These are phyloP conservation scores for Colletotrichum sidae DNA, from an alignment of 2,329 filamentous ascomycete genomes.

Conservation along the genomic window DNA sequence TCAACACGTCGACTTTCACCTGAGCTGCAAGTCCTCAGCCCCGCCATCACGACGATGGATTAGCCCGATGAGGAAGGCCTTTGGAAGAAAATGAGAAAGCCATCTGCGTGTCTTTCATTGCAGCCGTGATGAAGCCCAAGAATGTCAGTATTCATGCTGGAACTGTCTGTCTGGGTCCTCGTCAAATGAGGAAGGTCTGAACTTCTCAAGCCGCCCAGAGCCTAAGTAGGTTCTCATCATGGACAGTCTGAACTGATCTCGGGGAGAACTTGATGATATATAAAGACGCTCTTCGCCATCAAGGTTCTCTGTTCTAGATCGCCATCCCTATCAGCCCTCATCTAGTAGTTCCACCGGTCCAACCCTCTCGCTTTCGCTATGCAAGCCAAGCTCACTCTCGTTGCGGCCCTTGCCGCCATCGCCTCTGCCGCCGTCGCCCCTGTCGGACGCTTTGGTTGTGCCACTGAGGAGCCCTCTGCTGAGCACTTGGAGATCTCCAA, in stretches of 20 bases:
- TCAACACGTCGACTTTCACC: not conserved
- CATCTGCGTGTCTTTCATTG: not conserved
- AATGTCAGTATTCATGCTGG: not conserved
- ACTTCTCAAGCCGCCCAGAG: not conserved
- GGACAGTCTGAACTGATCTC: not conserved
- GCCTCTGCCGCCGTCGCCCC: conserved; percentile 19
- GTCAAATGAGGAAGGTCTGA: conserved; percentile 24
- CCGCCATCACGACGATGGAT: not conserved
- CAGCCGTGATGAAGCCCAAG: not conserved
- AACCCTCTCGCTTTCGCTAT: conserved; percentile 3
- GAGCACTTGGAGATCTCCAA: conserved; percentile 29
- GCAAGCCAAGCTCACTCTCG: conserved; percentile 19
- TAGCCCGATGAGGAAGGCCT: conserved; percentile 27
- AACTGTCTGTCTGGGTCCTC: not conserved
- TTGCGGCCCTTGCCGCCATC: conserved; percentile 21
- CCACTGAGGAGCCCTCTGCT: not conserved
- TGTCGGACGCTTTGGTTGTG: conserved; percentile 7
- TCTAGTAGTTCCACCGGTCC: conserved; percentile 8
- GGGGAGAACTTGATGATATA: conserved; percentile 1
- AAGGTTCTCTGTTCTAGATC: conserved; percentile 10
- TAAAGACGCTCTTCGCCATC: conserved; percentile 12
- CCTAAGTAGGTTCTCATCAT: not conserved
- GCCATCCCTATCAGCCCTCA: conserved; percentile 18
- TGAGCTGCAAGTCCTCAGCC: too few species aligned
- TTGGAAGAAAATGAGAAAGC: not conserved